phyloP scores from a whole-genome alignment of 1,284 basidiomycete genomes.

The Somion occarium region DNA sequence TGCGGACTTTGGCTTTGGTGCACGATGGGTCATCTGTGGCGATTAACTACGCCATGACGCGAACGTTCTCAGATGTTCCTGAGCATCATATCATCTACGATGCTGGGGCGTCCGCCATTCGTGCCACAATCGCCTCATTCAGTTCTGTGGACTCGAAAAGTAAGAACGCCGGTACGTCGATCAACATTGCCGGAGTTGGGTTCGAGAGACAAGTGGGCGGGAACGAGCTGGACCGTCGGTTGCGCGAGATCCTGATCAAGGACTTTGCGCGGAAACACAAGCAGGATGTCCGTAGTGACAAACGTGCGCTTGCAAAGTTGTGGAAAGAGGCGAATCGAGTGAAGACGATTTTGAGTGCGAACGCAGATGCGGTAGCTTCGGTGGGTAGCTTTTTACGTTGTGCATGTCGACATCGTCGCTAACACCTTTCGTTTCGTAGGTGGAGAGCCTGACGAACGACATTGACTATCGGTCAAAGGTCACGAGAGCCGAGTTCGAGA shows the following conservation, averaged over 20 bases:
- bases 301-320: slow-evolving; percentile 87
- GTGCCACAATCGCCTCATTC: slow-evolving; percentile 86
- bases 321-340: slow-evolving; percentile 91
- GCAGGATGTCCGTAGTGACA: slow-evolving; percentile 66
- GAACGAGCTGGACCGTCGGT: slow-evolving; percentile 76
- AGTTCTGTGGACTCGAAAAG: slow-evolving; percentile 51
- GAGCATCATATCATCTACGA: slow-evolving; percentile 95
- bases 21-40: slow-evolving; percentile 93
- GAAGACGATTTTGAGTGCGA: slow-evolving; percentile 93
- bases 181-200: slow-evolving; percentile 76
- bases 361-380: slow-evolving; percentile 70
- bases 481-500: slow-evolving; percentile 77
- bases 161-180: slow-evolving; percentile 51
- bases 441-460: slow-evolving; percentile 89
- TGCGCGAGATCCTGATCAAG: slow-evolving; percentile 79
- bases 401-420: background rate
- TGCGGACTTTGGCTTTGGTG: slow-evolving; percentile 80
- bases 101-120: slow-evolving; percentile 84
- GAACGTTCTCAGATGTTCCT: slow-evolving; percentile 68
- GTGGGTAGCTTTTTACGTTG: slow-evolving; percentile 38
- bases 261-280: slow-evolving; percentile 71
- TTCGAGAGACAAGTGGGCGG: slow-evolving; percentile 81
- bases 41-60: slow-evolving; percentile 95
- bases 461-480: slow-evolving; percentile 85
- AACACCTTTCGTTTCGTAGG: slow-evolving; percentile 31